A percentile compares a stretch with the other conserved stretches of the same genome.
Evolutionary conservation across 208 protist species (phyloP).

Genomic region (Trypanosoma grayi): DNA sequence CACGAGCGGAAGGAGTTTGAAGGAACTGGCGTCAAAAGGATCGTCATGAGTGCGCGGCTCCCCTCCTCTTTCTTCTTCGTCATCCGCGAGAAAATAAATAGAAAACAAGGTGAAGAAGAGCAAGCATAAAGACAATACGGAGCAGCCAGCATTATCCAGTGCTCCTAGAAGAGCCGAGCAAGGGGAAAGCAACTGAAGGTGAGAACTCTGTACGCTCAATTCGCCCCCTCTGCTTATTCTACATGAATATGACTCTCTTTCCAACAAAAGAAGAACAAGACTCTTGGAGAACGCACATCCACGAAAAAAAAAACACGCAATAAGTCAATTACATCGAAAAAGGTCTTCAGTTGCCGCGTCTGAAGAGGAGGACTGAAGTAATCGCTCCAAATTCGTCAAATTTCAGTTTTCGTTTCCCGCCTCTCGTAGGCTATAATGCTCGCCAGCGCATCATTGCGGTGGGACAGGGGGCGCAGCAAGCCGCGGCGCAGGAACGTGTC

Average conservation of each 20-base stretch:
- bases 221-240: background rate
- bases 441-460: conserved; percentile 49
- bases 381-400: conserved; percentile 13
- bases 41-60: conserved; percentile 13
- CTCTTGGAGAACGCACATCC: too few species aligned
- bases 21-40: conserved; percentile 13
- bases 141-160: too few species aligned
- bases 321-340: too few species aligned
- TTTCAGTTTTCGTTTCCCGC: background rate
- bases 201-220: background rate
- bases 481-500: conserved; percentile 65
- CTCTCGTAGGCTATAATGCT: conserved; percentile 29
- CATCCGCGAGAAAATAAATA: background rate
- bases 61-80: background rate
- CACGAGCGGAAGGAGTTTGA: conserved; percentile 30
- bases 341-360: too few species aligned
- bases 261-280: too few species aligned
- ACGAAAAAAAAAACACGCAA: background rate
- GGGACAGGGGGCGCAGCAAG: conserved; percentile 66
- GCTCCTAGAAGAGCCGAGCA: too few species aligned
- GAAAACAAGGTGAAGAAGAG: background rate
- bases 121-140: too few species aligned
- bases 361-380: too few species aligned
- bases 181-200: too few species aligned
- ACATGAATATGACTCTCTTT: too few species aligned